Evolutionary conservation across 176 grass and related monocot genomes (phyloP), one percentile per base, ranked within the genome.

Genomic region (Hsuehochloa calcarea): DNA sequence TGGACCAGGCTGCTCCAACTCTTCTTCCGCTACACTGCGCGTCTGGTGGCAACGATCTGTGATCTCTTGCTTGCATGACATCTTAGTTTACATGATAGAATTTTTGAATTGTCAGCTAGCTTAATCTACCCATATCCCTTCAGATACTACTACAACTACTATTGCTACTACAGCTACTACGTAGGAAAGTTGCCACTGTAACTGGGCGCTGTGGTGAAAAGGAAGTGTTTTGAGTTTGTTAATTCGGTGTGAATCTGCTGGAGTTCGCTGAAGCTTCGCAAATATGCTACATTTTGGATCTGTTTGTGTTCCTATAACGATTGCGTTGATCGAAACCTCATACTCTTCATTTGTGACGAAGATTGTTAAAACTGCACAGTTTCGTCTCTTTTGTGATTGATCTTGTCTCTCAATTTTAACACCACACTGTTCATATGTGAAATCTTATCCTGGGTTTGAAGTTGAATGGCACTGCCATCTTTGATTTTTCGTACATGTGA

Each of bases 201-300:
- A 44, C n/a, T 61, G 35, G 17, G 43, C 80, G 17, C 45, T 25
- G 64, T 63, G 70, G 54, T 64, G 75, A 56, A 62, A 26, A 9
- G 0, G 0, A 75, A 46, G 3, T 43, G 60, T 10, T 4, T 60
- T n/a, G 38, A 26, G 64, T 44, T 54, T 44, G 78, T 86, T 78
- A 34, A 61, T 83, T 35, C 3, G 23, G 25, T 85, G 64, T 61
- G 69, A 69, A 75, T 44, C 64, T 86, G 13, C 9, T 73, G 74
- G 15, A 6, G 74, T 45, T 55, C 54, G 34, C 9, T 51, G n/a
- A 37, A 79, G 45, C 43, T 65, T 60, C 78, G 80, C 72, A 52
- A 27, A 25, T 61, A 22, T 29, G 15, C 19, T 63, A 37, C 55
- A 3, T 39, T 61, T 22, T 0, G 69, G 69, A 63, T 63, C 25